Base-by-base conservation (phyloP, 2,329 filamentous ascomycete genomes). In the Cercospora berteroae region DNA sequence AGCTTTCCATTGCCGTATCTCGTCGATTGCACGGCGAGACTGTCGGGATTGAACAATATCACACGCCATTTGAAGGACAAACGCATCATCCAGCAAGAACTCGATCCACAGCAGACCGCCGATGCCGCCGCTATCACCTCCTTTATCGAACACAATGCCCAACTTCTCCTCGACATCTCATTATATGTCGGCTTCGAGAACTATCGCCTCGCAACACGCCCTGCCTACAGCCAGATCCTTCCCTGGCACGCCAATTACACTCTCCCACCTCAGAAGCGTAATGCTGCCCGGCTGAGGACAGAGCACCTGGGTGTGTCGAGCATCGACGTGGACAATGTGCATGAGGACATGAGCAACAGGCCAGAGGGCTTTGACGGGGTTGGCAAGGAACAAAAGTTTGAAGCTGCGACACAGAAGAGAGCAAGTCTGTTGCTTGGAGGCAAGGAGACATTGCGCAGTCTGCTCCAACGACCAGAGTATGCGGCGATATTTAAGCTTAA, bases 131-230 rank as follows among this genome's bases (percentile, higher is more conserved):
- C 74, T 25, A 60, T 74, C 8, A 65, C 73, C 16, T 74, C 74
- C 69, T 94, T 94, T 79, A 82, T 97, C 72, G 84, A 89, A 77
- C 86, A 89, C 27, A 88, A 90, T 67, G 92, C 90, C n/a, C 88
- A 89, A 60, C 88, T 90, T 33, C 86, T 98, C 68, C 79, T 97
- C 74, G 91, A 96, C 74, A 88, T 97, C 66, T 94, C 89, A 61
- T 89, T 98, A 73, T 98, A 96, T 79, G 90, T 95, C 70, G 95
- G 93, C 33, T 92, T 90, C 66, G 88, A 93, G 70, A 97, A 98
- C 82, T 99, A 95, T 86, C 84, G 88, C 64, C 83, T 85, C 52
- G 82, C 86, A 59, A 97, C 93, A 4, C 88, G 93, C 16, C 91
- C 93, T 2, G 90, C 92, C 42, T 97, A 93, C 81, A 92, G 89